Conservation (phyloP, 1,284 basidiomycete genomes). For the Afroboletus lepidellus region DNA sequence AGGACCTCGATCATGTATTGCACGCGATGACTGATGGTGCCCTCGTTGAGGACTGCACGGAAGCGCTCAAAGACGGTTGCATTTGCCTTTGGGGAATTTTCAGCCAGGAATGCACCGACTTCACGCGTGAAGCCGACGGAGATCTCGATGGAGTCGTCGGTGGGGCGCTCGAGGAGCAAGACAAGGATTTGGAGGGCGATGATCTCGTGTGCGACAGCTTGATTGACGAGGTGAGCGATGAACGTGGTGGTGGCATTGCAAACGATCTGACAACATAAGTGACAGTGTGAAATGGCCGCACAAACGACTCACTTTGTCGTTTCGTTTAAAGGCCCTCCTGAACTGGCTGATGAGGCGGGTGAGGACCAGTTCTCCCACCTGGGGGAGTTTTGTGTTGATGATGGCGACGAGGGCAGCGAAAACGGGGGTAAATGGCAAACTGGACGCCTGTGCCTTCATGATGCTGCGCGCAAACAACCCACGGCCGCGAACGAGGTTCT, state of each 20-base stretch:
- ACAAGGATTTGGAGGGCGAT: constrained; percentile 95
- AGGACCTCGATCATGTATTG: constrained; percentile 99
- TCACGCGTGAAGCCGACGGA: constrained; percentile 97
- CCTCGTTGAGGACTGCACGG: constrained; percentile 95
- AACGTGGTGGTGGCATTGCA: constrained; percentile 96
- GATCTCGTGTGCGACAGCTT: constrained; percentile 91
- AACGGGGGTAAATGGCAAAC: constrained; percentile 96
- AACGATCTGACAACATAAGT: constrained; percentile 58
- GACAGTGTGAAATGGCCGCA: neutral
- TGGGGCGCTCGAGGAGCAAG: constrained; percentile 91
- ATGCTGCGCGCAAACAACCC: constrained; percentile 90
- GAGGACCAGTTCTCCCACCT: constrained; percentile 91
- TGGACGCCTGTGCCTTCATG: constrained; percentile 97
- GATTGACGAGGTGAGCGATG: constrained; percentile 96
- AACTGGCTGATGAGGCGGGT: constrained; percentile 93
- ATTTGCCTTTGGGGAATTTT: constrained; percentile 94
- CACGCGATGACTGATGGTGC: constrained; percentile 90
- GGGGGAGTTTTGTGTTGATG: constrained; percentile 96
- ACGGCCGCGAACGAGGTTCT: constrained; percentile 89
- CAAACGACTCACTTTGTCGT: constrained; percentile 80
- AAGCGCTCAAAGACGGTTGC: constrained; percentile 94
- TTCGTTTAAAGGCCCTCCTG: constrained; percentile 91
- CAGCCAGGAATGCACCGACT: constrained; percentile 92
- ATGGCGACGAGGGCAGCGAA: constrained; percentile 94
- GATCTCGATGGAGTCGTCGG: constrained; percentile 97